These are phyloP conservation scores for Myrica gale DNA, from an alignment of 306 rosid genomes.

Conservation along the genomic window DNA sequence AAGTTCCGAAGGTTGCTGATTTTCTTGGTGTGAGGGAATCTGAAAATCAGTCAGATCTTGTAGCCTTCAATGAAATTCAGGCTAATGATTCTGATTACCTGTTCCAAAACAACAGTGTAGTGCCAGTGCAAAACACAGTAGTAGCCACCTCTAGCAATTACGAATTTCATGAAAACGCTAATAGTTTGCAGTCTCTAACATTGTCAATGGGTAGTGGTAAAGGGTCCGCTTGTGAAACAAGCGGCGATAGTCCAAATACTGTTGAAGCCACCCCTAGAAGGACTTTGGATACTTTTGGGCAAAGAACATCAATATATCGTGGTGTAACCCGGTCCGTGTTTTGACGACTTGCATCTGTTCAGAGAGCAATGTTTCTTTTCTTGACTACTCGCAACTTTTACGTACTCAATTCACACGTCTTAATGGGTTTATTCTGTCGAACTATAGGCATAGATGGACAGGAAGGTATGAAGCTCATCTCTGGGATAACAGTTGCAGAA, in stretches of 20 bases:
- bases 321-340: conserved; percentile 76
- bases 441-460: conserved; percentile 90
- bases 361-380: neutral
- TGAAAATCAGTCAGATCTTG: conserved; percentile 76
- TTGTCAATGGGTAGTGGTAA: conserved; percentile 93
- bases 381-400: neutral
- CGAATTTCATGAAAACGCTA: conserved; percentile 69
- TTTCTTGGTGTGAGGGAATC: conserved; percentile 88
- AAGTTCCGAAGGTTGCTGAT: conserved; percentile 93
- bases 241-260: conserved; percentile 47
- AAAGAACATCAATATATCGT: conserved; percentile 95
- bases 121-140: conserved; percentile 52
- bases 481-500: conserved; percentile 98
- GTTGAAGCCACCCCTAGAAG: conserved; percentile 75
- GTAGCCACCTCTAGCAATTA: conserved; percentile 44
- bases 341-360: neutral
- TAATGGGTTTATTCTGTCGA: conserved; percentile 4
- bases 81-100: conserved; percentile 62
- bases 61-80: conserved; percentile 53
- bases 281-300: conserved; percentile 86
- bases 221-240: conserved; percentile 68
- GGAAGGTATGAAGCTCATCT: conserved; percentile 99
- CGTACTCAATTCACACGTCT: neutral
- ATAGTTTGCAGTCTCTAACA: conserved; percentile 71
- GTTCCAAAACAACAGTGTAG: conserved; percentile 46